Conservation (phyloP, 2,329 filamentous ascomycete genomes). For the Moelleriella libera region DNA sequence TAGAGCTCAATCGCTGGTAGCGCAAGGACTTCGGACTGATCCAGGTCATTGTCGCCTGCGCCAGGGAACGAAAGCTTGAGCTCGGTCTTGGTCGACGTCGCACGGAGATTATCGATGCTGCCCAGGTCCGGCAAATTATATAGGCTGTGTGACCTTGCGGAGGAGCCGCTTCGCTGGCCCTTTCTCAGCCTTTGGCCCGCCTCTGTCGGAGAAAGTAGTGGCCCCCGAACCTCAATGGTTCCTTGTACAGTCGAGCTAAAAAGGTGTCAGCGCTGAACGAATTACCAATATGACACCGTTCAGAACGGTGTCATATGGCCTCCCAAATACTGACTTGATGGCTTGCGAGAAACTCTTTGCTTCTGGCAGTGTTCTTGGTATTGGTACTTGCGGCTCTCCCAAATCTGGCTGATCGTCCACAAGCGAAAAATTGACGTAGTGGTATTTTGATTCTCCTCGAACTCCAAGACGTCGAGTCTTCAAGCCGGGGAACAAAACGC, state of each 20-base stretch:
- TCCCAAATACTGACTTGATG: conserved; percentile 28
- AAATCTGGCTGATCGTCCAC: conserved; percentile 40
- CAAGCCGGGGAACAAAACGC: conserved; percentile 89
- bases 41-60: conserved; percentile 33
- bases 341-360: conserved; percentile 29
- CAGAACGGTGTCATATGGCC: background rate
- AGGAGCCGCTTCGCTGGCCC: conserved; percentile 4
- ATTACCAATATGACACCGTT: background rate
- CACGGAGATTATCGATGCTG: conserved; percentile 43
- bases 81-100: conserved; percentile 41
- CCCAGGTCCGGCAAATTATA: conserved; percentile 45
- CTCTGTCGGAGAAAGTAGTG: conserved; percentile 15
- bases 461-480: conserved; percentile 87
- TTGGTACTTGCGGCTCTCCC: conserved; percentile 27
- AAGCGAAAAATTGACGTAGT: conserved; percentile 63
- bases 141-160: conserved; percentile 26
- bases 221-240: conserved; percentile 11
- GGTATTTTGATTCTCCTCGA: conserved; percentile 94
- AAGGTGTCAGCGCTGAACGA: background rate
- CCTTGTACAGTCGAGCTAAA: conserved; percentile 14
- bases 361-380: conserved; percentile 36
- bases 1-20: conserved; percentile 81
- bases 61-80: conserved; percentile 47
- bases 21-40: conserved; percentile 54
- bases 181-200: conserved; percentile 9